Percentiles rank a stretch among this genome's conserved stretches.
Evolutionary conservation across 305 asterid genomes (phyloP).

Genomic region (Caryopteris hybrid): DNA sequence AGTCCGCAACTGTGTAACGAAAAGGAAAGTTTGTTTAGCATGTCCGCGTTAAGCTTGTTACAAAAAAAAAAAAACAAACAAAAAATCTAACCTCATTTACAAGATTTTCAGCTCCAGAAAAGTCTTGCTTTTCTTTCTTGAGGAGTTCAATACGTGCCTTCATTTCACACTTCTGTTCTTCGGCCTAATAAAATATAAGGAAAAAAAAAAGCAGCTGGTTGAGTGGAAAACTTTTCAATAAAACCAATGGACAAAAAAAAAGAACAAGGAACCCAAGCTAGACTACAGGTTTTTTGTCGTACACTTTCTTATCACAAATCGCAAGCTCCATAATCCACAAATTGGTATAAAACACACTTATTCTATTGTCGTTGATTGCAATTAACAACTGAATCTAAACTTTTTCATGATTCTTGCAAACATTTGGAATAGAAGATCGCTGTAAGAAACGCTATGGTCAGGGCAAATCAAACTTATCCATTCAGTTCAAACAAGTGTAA

Average conservation of each 20-base stretch:
- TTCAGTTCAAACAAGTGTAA: not conserved
- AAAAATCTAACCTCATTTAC: conserved; percentile 40
- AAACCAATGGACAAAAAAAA: not conserved
- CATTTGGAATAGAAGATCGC: not conserved
- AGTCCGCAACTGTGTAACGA: conserved; percentile 30
- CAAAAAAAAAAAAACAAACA: not conserved
- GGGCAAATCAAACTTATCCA: not conserved
- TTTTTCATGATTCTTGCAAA: not conserved
- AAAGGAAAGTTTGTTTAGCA: conserved; percentile 13
- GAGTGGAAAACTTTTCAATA: not conserved
- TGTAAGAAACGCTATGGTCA: not conserved
- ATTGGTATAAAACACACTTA: not conserved
- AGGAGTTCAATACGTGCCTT: conserved; percentile 52
- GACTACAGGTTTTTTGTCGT: not conserved
- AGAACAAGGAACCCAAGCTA: not conserved
- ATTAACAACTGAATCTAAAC: conserved; percentile 6
- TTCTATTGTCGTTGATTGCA: not conserved
- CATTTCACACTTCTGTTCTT: conserved; percentile 42
- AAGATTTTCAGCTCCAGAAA: conserved; percentile 43
- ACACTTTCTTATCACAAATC: conserved; percentile 2
- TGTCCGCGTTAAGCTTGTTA: not conserved
- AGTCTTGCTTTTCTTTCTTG: conserved; percentile 49
- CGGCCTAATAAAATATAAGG: conserved; percentile 39
- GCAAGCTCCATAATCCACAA: conserved; percentile 6
- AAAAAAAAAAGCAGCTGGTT: not conserved